Base-by-base conservation (phyloP, 2,329 filamentous ascomycete species). In the Diaporthe ilicicola region DNA sequence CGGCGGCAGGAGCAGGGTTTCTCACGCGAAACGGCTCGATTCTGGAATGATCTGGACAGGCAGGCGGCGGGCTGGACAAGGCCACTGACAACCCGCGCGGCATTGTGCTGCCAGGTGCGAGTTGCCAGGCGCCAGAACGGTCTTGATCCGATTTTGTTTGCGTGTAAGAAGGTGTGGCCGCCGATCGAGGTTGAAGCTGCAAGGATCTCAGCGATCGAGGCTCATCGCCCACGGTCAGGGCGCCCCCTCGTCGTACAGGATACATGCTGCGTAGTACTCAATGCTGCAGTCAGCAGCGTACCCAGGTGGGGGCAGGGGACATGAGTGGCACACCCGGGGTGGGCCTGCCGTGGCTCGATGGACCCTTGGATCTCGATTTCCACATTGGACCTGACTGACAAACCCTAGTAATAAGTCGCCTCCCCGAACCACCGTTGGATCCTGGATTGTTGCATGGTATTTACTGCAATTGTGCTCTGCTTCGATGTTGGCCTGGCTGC, bases 101-200 rank as follows among this genome's bases (percentile, higher is more conserved):
- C 42, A 48, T 17, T 46, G 56, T 29, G 39, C 24, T 62, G 56
- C 17, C 17, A 48, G 17, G 12, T 48, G 56, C 17, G 24, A 62
- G n/a, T 27, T 34, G 42, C 56, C 56, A 62, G 56, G 56, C 34
- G 56, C 56, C 56, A 64, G 59, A 13, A 37, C 59, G 59, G 59
- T 29, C 29, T 64, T n/a, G 59, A 64, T 37, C 59, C 59, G 59
- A 48, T 32, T 64, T 50, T 48, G 42, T 62, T 27, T 12, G n/a
- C 8, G 59, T 37, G n/a, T 19, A 50, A 64, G 34, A 50, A 50
- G 27, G 44, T 37, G 44, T 64, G 59, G 29, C 44, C 13, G n/a
- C 19, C 44, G 59, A 64, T 5, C 50, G 19, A 37, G 27, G 32
- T 10, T 10, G n/a, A 42, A 44, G 17, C 27, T 64, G 44, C 59